These are phyloP conservation scores for Linum tenue DNA, from an alignment of 345 rosid genomes.

Conservation along the genomic window DNA sequence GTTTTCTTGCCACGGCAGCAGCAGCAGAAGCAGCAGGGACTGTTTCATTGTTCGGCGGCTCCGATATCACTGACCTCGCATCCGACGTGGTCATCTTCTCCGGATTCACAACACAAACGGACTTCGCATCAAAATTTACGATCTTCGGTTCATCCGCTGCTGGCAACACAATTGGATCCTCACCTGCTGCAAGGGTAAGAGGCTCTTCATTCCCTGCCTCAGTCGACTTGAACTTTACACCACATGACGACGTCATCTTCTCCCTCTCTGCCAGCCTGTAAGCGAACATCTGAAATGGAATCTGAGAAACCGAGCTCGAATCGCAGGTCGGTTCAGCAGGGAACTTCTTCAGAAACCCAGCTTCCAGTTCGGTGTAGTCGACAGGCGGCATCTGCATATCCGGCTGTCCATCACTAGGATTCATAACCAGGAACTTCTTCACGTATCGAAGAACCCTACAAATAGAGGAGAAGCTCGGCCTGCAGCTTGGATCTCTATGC, in stretches of 20 bases:
- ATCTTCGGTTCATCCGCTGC: slow-evolving; percentile 36
- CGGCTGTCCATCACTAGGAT: slow-evolving; percentile 45
- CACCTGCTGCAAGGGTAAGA: slow-evolving; percentile 21
- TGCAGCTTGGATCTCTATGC: slow-evolving; percentile 55
- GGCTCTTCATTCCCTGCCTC: slow-evolving; percentile 28
- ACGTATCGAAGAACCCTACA: slow-evolving; percentile 67
- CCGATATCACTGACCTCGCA: slow-evolving; percentile 31
- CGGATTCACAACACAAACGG: slow-evolving; percentile 16
- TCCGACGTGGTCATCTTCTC: slow-evolving; percentile 22
- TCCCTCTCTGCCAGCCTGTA: slow-evolving; percentile 59
- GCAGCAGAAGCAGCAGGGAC: slow-evolving; percentile 1
- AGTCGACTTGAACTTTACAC: slow-evolving; percentile 25
- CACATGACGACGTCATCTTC: slow-evolving; percentile 22
- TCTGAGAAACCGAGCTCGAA: slow-evolving; percentile 32
- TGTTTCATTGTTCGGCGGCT: slow-evolving; percentile 25
- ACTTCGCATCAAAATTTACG: slow-evolving; percentile 28
- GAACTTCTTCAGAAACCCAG: slow-evolving; percentile 42
- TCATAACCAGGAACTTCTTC: slow-evolving; percentile 71
- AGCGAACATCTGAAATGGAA: slow-evolving; percentile 78
- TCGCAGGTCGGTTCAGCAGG: slow-evolving; percentile 17
- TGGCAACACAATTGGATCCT: slow-evolving; percentile 28
- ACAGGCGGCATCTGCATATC: slow-evolving; percentile 42
- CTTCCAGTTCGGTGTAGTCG: slow-evolving; percentile 66
- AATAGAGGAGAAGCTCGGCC: slow-evolving; percentile 76
- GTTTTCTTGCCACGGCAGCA: slow-evolving; percentile 30